These are phyloP conservation scores for Crithidia bombi DNA, from an alignment of 208 protist species.

Conservation along the genomic window DNA sequence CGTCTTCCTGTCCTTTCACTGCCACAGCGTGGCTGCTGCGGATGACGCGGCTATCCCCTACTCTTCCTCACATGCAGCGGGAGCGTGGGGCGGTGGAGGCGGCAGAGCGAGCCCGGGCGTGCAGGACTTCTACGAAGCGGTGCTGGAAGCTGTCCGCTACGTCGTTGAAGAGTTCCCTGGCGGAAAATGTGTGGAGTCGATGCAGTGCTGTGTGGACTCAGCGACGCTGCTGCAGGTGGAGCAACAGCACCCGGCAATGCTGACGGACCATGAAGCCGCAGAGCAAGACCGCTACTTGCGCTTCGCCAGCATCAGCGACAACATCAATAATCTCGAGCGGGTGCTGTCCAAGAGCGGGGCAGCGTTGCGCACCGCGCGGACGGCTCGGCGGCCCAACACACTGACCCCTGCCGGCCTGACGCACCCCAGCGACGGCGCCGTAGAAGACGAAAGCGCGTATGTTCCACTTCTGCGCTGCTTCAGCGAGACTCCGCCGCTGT, in stretches of 20 bases:
- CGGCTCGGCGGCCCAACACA: conserved; percentile 18
- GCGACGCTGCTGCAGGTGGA: conserved; percentile 23
- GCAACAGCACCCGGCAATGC: conserved; percentile 23
- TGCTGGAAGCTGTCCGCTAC: conserved; percentile 57
- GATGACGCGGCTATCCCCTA: too few relatives aligned
- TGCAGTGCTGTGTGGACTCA: conserved; percentile 48
- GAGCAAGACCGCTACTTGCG: conserved; percentile 20
- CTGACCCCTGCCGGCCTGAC: not conserved
- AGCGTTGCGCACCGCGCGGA: conserved; percentile 28
- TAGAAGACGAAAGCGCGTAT: conserved; percentile 22
- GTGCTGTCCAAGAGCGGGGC: conserved; percentile 27
- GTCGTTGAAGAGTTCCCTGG: conserved; percentile 73
- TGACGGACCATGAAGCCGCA: conserved; percentile 21
- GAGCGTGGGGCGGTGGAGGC: not conserved
- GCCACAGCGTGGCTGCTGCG: conserved; percentile 31
- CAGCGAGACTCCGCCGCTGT: conserved; percentile 9
- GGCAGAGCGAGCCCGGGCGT: conserved; percentile 13
- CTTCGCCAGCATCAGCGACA: conserved; percentile 26
- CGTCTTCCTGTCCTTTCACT: conserved; percentile 81
- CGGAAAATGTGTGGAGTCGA: conserved; percentile 60
- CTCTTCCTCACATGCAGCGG: not conserved
- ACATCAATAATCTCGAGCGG: conserved; percentile 36
- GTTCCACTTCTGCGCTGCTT: conserved; percentile 33
- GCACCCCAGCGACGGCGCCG: not conserved
- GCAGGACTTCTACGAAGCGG: conserved; percentile 63